Evolutionary conservation across 495 filamentous ascomycete species (phyloP).

Genomic region (Penicillium crystallinum): DNA sequence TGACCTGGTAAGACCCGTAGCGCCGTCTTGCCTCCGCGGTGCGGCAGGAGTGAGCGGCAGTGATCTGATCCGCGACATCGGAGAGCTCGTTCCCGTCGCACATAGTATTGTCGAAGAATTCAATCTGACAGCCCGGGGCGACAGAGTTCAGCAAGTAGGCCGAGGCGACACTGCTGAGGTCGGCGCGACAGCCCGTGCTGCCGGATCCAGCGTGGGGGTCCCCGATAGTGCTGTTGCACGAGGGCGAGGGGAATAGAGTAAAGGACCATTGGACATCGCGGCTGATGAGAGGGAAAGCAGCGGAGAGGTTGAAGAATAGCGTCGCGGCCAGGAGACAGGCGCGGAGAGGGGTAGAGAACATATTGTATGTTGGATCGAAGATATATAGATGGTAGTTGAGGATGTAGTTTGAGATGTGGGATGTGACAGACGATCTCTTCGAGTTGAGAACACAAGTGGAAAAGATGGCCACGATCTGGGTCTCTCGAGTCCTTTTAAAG

Average conservation of each 20-base stretch:
- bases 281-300: slow-evolving; percentile 17
- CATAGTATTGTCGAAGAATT: slow-evolving; percentile 30
- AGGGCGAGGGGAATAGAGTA: slow-evolving; percentile 15
- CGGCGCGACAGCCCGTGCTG: slow-evolving; percentile 26
- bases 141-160: slow-evolving; percentile 19
- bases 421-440: not conserved
- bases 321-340: slow-evolving; percentile 2
- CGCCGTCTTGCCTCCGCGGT: slow-evolving; percentile 6
- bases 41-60: slow-evolving; percentile 9
- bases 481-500: not conserved
- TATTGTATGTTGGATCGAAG: not conserved
- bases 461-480: not conserved
- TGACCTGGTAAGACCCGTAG: slow-evolving; percentile 26
- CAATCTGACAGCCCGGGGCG: slow-evolving; percentile 17
- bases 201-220: slow-evolving; percentile 18
- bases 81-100: slow-evolving; percentile 19
- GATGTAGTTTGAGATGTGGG: not conserved
- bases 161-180: slow-evolving; percentile 20
- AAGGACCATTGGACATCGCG: slow-evolving; percentile 25
- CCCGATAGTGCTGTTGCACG: slow-evolving; percentile 12
- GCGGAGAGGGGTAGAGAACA: slow-evolving; percentile 6
- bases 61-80: slow-evolving; percentile 13
- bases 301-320: slow-evolving; percentile 7
- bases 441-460: not conserved
- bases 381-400: not conserved